Percentiles rank a stretch among this genome's conserved stretches.
These are phyloP conservation scores for Cadophora gregata DNA, from an alignment of 2,329 filamentous ascomycete genomes.

Conservation along the genomic window DNA sequence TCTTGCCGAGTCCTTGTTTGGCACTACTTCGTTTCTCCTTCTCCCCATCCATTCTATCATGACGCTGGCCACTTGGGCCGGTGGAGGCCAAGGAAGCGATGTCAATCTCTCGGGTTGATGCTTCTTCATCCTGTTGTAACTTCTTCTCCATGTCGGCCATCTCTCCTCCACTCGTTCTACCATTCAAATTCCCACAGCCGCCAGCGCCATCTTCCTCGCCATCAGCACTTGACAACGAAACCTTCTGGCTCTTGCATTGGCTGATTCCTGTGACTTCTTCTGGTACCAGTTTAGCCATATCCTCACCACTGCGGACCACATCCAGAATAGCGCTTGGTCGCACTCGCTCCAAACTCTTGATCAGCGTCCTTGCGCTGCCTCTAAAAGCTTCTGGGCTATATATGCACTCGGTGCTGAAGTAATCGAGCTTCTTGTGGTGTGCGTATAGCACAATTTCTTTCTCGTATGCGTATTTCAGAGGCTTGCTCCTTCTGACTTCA, in stretches of 20 bases:
- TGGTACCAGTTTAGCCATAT: conserved; percentile 90
- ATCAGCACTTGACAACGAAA: conserved; percentile 43
- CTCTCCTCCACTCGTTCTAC: conserved; percentile 64
- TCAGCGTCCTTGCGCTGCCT: conserved; percentile 86
- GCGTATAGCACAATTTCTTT: conserved; percentile 99
- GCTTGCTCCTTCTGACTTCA: conserved; percentile 94
- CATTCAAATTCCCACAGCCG: conserved; percentile 67
- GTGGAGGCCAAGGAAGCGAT: conserved; percentile 51
- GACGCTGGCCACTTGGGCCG: conserved; percentile 33
- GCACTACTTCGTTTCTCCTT: conserved; percentile 30
- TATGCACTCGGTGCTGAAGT: conserved; percentile 98
- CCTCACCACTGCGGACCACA: conserved; percentile 92
- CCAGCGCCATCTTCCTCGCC: conserved; percentile 59
- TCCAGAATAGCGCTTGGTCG: conserved; percentile 93
- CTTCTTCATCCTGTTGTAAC: conserved; percentile 68
- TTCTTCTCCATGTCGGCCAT: conserved; percentile 83
- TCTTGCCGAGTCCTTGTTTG: conserved; percentile 43
- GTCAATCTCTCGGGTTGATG: conserved; percentile 69
- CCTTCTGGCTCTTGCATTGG: conserved; percentile 53
- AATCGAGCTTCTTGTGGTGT: conserved; percentile 94
- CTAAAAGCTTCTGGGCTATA: conserved; percentile 98
- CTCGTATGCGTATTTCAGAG: conserved; percentile 97
- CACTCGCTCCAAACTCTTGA: conserved; percentile 94
- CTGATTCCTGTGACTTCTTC: conserved; percentile 56
- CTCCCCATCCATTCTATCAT: conserved; percentile 30